Conservation (phyloP, 345 rosid genomes). For the Conringia planisiliqua region DNA sequence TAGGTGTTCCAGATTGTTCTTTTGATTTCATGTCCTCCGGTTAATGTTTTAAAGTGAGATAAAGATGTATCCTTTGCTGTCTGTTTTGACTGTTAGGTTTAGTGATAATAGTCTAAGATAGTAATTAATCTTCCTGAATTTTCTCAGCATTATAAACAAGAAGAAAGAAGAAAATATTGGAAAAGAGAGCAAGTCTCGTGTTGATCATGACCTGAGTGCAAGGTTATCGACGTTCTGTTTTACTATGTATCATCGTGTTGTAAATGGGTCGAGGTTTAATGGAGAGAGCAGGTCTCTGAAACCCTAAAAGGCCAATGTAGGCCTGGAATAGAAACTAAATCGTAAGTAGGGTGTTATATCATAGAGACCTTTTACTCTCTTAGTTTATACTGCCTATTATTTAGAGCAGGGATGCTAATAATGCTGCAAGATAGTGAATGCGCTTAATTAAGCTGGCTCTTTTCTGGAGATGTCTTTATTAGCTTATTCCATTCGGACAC, state of each 20-base stretch:
- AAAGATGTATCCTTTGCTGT: neutral
- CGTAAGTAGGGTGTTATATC: neutral
- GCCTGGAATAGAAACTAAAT: neutral
- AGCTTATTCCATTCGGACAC: neutral
- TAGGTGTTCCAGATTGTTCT: too few relatives aligned
- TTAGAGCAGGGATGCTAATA: neutral
- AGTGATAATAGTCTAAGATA: neutral
- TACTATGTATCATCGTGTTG: neutral
- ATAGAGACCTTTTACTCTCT: neutral
- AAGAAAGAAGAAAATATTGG: slow-evolving; percentile 35
- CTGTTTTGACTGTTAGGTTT: neutral
- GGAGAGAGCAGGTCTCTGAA: neutral
- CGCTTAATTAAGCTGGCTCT: neutral
- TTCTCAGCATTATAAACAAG: slow-evolving; percentile 49
- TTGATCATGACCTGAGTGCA: slow-evolving; percentile 43
- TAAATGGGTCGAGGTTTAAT: neutral
- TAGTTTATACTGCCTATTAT: neutral
- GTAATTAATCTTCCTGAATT: slow-evolving; percentile 38
- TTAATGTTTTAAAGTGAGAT: neutral
- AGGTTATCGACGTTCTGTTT: slow-evolving; percentile 23
- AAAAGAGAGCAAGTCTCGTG: slow-evolving; percentile 40
- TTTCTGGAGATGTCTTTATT: neutral
- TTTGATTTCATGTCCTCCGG: too few relatives aligned
- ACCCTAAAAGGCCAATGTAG: neutral
- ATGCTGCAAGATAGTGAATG: slow-evolving; percentile 9